Evolutionary conservation across 2,329 filamentous ascomycete genomes (phyloP).

Genomic region (Aspergillus fischeri): DNA sequence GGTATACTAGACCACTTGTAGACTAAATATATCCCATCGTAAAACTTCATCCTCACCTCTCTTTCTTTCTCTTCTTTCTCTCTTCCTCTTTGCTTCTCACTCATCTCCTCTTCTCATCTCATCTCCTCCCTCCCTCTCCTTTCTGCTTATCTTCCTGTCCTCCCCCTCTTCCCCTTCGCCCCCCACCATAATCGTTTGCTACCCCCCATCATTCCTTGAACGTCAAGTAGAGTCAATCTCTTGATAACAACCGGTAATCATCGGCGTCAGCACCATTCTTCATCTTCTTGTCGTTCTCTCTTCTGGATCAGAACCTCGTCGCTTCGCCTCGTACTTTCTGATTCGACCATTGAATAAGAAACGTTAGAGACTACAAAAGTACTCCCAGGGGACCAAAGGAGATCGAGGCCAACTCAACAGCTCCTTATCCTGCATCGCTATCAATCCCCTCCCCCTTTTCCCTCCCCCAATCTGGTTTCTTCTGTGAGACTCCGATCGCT

Average conservation of each 20-base stretch:
- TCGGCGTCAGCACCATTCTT: conserved; percentile 19
- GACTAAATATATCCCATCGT: conserved; percentile 1
- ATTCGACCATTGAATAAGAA: conserved; percentile 5
- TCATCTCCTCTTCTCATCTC: conserved; percentile 11
- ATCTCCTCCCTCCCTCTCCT: conserved; percentile 11
- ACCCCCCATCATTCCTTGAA: conserved; percentile 44
- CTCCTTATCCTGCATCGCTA: conserved; percentile 6
- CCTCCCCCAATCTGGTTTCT: background rate
- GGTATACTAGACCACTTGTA: background rate
- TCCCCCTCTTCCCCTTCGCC: conserved; percentile 17
- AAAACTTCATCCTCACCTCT: conserved; percentile 10
- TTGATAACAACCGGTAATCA: background rate
- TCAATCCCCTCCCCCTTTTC: conserved; percentile 8
- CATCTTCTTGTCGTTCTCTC: conserved; percentile 26
- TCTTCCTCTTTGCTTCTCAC: conserved; percentile 20
- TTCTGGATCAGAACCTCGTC: conserved; percentile 14
- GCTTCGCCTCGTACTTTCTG: conserved; percentile 6
- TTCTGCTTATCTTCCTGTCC: conserved; percentile 15
- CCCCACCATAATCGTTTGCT: conserved; percentile 22
- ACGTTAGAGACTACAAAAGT: background rate
- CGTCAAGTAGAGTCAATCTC: conserved; percentile 11
- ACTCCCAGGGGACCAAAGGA: background rate
- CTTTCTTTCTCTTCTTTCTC: conserved; percentile 17
- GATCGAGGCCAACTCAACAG: conserved; percentile 12
- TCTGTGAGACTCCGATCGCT: conserved; percentile 11